Evolutionary conservation across 805 yeast genomes (phyloP).

Genomic region (Candida xiaguanensis): DNA sequence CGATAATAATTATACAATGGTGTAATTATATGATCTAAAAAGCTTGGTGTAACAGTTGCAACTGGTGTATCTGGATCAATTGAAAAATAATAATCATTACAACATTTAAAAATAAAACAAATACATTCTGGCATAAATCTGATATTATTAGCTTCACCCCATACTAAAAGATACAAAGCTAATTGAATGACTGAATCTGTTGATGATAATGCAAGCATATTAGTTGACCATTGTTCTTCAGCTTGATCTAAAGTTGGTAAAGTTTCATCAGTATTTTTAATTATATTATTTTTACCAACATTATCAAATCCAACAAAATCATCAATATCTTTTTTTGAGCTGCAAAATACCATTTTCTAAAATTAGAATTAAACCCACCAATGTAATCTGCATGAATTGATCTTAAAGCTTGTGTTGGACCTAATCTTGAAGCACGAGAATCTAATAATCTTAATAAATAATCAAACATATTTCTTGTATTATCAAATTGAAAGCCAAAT

Average conservation of each 20-base stretch:
- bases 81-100: slow-evolving; percentile 61
- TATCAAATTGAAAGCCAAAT: slow-evolving; percentile 70
- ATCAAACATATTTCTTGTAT: slow-evolving; percentile 63
- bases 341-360: slow-evolving; percentile 74
- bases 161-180: slow-evolving; percentile 65
- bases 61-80: slow-evolving; percentile 31
- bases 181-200: slow-evolving; percentile 60
- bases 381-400: slow-evolving; percentile 71
- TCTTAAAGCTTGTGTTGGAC: slow-evolving; percentile 50
- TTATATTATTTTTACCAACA: slow-evolving; percentile 19
- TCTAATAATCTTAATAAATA: slow-evolving; percentile 59
- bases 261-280: slow-evolving; percentile 16
- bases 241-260: slow-evolving; percentile 35
- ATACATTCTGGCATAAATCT: slow-evolving; percentile 88
- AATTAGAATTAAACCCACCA: slow-evolving; percentile 68
- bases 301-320: slow-evolving; percentile 41
- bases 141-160: slow-evolving; percentile 90
- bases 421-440: slow-evolving; percentile 65
- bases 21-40: slow-evolving; percentile 65
- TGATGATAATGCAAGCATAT: slow-evolving; percentile 48
- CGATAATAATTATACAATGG: slow-evolving; percentile 67
- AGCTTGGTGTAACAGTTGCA: slow-evolving; percentile 33
- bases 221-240: slow-evolving; percentile 47
- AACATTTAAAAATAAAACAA: slow-evolving; percentile 80
- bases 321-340: slow-evolving; percentile 62